Percentiles rank a stretch among this genome's conserved stretches.
phyloP scores from a whole-genome alignment of 352 stramenopile genomes.

The Phytophthora pluvialis region DNA sequence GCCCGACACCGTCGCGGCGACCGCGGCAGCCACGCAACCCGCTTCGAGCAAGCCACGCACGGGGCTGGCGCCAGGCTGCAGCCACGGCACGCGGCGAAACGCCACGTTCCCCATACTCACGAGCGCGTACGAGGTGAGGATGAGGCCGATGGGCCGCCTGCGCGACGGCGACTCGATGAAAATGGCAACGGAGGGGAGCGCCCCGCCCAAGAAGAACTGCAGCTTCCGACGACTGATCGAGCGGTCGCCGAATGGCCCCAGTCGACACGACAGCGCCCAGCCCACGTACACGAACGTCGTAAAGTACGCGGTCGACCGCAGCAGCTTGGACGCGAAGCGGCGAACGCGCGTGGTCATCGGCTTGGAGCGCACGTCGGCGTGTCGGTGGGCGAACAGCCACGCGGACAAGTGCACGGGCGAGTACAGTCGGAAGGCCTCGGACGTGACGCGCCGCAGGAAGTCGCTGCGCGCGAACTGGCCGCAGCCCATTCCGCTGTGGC shows the following conservation, averaged over 20 bases:
- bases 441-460: constrained; percentile 48
- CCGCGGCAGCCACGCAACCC: constrained; percentile 37
- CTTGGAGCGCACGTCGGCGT: constrained; percentile 44
- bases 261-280: constrained; percentile 55
- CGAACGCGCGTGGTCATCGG: constrained; percentile 33
- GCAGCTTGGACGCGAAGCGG: constrained; percentile 44
- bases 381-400: constrained; percentile 54
- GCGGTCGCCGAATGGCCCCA: constrained; percentile 44
- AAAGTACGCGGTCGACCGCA: constrained; percentile 60
- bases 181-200: constrained; percentile 52
- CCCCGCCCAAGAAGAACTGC: constrained; percentile 59
- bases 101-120: constrained; percentile 57
- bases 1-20: constrained; percentile 49
- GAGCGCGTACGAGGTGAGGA: constrained; percentile 68
- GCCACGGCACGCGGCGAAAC: constrained; percentile 39
- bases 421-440: constrained; percentile 55
- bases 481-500: constrained; percentile 51
- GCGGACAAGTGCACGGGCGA: constrained; percentile 63
- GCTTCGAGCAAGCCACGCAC: constrained; percentile 48
- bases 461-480: constrained; percentile 46
- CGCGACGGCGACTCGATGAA: constrained; percentile 59
- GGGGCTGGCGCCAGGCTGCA: constrained; percentile 40
- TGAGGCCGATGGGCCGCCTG: constrained; percentile 57
- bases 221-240: constrained; percentile 57
- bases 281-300: constrained; percentile 58